A percentile compares a stretch with the other conserved stretches of the same genome.
Conservation (phyloP, 2,329 filamentous ascomycete species). For the Sporothrix euskadiensis region DNA sequence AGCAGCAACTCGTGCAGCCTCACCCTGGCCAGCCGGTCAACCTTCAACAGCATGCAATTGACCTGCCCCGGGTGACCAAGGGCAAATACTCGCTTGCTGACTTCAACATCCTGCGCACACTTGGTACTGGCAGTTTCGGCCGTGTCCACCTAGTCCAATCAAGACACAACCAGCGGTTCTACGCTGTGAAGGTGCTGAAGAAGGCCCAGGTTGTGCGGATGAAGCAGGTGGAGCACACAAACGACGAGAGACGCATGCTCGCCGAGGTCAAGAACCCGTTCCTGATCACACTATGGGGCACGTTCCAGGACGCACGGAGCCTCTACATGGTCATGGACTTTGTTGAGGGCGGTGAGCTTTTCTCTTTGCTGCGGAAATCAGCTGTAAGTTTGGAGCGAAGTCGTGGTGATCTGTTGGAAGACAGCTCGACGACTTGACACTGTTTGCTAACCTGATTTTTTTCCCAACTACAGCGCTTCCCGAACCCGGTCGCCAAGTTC, state of each 20-base stretch:
- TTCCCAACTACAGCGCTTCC: constrained; percentile 72
- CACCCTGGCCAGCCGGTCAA: constrained; percentile 34
- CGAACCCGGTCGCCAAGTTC: constrained; percentile 98
- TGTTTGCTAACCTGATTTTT: neutral
- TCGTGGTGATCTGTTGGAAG: neutral
- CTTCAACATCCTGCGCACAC: constrained; percentile 84
- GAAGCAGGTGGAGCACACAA: constrained; percentile 99
- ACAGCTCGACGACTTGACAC: neutral
- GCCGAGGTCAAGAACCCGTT: constrained; percentile 97
- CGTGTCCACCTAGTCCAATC: constrained; percentile 96
- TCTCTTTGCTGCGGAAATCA: constrained; percentile 92
- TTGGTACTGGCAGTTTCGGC: constrained; percentile 96
- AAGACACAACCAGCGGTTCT: constrained; percentile 96
- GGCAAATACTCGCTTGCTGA: constrained; percentile 94
- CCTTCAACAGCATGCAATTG: constrained; percentile 30
- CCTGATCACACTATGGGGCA: constrained; percentile 96
- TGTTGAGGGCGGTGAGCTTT: constrained; percentile 96
- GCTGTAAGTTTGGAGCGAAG: constrained; percentile 56
- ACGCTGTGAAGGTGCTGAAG: constrained; percentile 97
- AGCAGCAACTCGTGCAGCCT: constrained; percentile 31
- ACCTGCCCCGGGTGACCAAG: constrained; percentile 72
- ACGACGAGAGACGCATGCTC: constrained; percentile 94
- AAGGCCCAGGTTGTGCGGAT: constrained; percentile 99
- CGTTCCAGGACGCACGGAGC: constrained; percentile 92
- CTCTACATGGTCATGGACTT: constrained; percentile 99